These are phyloP conservation scores for Populus hybrid DNA, from an alignment of 441 rosid genomes.

Conservation along the genomic window DNA sequence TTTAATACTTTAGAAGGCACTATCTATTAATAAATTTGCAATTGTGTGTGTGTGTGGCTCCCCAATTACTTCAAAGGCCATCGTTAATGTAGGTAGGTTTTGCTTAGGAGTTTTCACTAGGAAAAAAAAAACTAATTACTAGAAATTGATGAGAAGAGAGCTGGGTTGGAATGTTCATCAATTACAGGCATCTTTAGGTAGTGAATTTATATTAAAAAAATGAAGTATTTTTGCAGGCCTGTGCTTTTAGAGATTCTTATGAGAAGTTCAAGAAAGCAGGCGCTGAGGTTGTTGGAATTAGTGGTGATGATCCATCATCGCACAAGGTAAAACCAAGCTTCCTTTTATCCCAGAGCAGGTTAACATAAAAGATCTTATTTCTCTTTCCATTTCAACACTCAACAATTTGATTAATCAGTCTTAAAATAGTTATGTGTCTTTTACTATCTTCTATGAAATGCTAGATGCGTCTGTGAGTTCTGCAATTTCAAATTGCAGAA, in stretches of 20 bases:
- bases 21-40: not conserved
- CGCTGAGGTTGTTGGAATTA: slow-evolving; percentile 88
- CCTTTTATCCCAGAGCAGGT: not conserved
- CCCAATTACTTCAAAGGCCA: not conserved
- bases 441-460: not conserved
- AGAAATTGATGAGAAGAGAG: not conserved
- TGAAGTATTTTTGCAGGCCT: slow-evolving; percentile 57
- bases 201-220: not conserved
- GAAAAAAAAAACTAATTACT: not conserved
- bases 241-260: slow-evolving; percentile 94
- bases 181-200: not conserved
- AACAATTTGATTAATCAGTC: not conserved
- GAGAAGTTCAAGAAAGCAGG: slow-evolving; percentile 99
- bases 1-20: not conserved
- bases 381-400: not conserved
- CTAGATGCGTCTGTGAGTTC: not conserved
- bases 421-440: not conserved
- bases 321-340: slow-evolving; percentile 59
- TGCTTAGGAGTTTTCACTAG: not conserved
- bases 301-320: slow-evolving; percentile 82
- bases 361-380: not conserved
- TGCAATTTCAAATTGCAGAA: not conserved
- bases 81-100: not conserved
- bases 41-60: not conserved
- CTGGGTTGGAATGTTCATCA: not conserved